Evolutionary conservation across 202 grass and related monocot genomes (phyloP).

Genomic region (Dendrocalamus latiflorus): DNA sequence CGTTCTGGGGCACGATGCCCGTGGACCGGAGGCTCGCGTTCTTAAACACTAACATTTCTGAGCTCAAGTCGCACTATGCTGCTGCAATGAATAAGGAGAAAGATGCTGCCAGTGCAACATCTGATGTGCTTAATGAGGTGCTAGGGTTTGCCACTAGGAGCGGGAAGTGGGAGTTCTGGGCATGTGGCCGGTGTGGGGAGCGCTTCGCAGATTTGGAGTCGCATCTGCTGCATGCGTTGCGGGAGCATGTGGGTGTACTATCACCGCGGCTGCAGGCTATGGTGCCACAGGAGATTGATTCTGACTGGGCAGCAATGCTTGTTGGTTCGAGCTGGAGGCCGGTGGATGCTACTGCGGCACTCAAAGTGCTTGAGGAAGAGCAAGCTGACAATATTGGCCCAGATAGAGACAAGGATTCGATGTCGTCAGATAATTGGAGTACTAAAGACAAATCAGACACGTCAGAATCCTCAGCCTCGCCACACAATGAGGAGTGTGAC

Average conservation of each 20-base stretch:
- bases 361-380: constrained; percentile 63
- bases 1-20: constrained; percentile 60
- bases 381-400: constrained; percentile 24
- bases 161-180: constrained; percentile 68
- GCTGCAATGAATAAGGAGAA: constrained; percentile 42
- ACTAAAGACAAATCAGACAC: constrained; percentile 60
- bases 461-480: constrained; percentile 45
- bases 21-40: constrained; percentile 44
- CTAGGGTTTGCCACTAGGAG: constrained; percentile 35
- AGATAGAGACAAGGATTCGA: constrained; percentile 59
- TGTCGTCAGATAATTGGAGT: constrained; percentile 46
- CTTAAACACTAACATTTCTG: constrained; percentile 48
- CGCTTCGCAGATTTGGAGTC: constrained; percentile 40
- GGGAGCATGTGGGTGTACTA: constrained; percentile 49
- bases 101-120: constrained; percentile 1
- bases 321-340: constrained; percentile 61
- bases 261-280: constrained; percentile 30
- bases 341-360: constrained; percentile 46
- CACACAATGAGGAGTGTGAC: constrained; percentile 48
- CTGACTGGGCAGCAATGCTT: constrained; percentile 66
- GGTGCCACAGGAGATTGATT: constrained; percentile 59
- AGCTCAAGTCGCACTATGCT: constrained; percentile 54
- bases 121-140: constrained; percentile 47
- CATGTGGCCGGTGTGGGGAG: constrained; percentile 52
- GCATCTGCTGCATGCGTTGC: constrained; percentile 35